A percentile compares a stretch with the other conserved stretches of the same genome.
phyloP scores from a whole-genome alignment of 2,329 filamentous ascomycete species.

The Pyricularia sp. region DNA sequence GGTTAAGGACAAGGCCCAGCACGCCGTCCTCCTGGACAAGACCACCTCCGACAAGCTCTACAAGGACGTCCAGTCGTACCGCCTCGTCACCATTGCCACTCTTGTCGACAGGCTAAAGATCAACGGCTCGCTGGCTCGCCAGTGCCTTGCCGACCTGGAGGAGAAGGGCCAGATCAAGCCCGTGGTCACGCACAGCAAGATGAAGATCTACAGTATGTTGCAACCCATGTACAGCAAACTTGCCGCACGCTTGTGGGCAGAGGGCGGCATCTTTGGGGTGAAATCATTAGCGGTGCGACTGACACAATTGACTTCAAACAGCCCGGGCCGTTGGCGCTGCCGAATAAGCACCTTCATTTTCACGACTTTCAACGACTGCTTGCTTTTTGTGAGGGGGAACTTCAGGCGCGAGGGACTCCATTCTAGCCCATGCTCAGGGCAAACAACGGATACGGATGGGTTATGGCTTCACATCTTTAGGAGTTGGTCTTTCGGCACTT shows the following conservation, averaged over 20 bases:
- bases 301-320: slow-evolving; percentile 17
- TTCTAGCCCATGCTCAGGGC: background rate
- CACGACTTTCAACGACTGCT: slow-evolving; percentile 8
- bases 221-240: slow-evolving; percentile 5
- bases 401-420: slow-evolving; percentile 17
- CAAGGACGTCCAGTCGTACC: slow-evolving; percentile 99
- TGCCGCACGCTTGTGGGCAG: slow-evolving; percentile 13
- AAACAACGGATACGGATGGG: slow-evolving; percentile 5
- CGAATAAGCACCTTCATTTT: slow-evolving; percentile 23
- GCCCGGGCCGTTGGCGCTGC: slow-evolving; percentile 52
- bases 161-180: slow-evolving; percentile 98
- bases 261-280: too few relatives aligned
- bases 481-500: slow-evolving; percentile 17
- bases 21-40: slow-evolving; percentile 99
- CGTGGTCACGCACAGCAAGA: slow-evolving; percentile 90
- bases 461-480: slow-evolving; percentile 19
- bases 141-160: slow-evolving; percentile 86
- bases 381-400: slow-evolving; percentile 16
- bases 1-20: slow-evolving; percentile 99
- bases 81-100: slow-evolving; percentile 95
- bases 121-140: slow-evolving; percentile 93
- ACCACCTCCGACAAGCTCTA: slow-evolving; percentile 93
- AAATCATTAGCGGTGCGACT: background rate
- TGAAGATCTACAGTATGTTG: slow-evolving; percentile 87
- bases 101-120: slow-evolving; percentile 99